Base-by-base conservation (phyloP, 2,329 filamentous ascomycete genomes). In the Chaetomiaceae sp. region DNA sequence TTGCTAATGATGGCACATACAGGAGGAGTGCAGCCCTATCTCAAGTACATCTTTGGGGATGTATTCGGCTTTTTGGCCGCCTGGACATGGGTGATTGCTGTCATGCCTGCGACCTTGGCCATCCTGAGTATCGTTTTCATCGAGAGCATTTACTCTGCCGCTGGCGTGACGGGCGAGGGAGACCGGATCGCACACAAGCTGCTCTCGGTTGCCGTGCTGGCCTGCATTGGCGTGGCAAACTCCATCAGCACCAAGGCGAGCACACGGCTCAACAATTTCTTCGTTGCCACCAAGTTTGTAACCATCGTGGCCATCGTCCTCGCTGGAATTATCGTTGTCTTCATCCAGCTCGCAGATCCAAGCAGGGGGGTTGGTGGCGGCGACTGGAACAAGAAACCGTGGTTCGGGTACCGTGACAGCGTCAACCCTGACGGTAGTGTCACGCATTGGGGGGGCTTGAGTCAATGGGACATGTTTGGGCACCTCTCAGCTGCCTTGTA, bases 71-170 rank as follows among this genome's bases (percentile, higher is more conserved):
- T 84, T 60, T 65, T 85, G 5, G 80, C 80, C 5, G 80, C 81
- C 0, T 86, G 82, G 82, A 81, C 81, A 0, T 85, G 82, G 78
- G 77, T 85, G 49, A 74, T 85, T 5, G 80, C 78, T 18, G 77
- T 84, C 21, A 85, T 84, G 75, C 82, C 82, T 0, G 80, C 81
- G 0, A 83, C 82, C 0, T 73, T 84, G 54, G 82, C 81, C 9
- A 85, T 85, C 42, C 73, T 85, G 25, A 78, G 77, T 61, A 84
- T 85, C 56, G 80, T 85, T 21, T 85, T 85, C 58, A 75, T 84
- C 52, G 75, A 82, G 63, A 82, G 75, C 57, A 75, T 82, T 23
- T 82, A 76, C 71, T 75, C 80, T 2, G 75, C 77, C 1, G 66
- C 69, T 0, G 76, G 75, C 2, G 66, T 76, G 1, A 75, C 74